Evolutionary conservation across 768 basidiomycete genomes (phyloP), one percentile per base, ranked within the genome.

Genomic region (Fistulinella prunicolor): DNA sequence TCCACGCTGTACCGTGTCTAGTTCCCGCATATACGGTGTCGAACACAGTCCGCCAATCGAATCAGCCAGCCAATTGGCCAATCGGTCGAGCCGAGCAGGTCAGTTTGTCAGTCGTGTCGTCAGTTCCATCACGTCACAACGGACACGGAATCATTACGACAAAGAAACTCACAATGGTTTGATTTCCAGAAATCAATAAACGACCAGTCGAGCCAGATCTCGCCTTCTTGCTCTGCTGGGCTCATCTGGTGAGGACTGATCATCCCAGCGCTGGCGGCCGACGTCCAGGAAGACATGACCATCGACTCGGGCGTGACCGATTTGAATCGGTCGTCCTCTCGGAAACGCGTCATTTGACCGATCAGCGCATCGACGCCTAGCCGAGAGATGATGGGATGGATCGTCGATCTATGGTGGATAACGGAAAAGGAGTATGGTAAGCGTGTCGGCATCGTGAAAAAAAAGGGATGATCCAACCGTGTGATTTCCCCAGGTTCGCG

Each of bases 161-260:
- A 36, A 13, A 36, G 7, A 19, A 36, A 67, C 89, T 63, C 58
- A 95, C 95, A 91, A 62, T 94, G 96, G 62, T 95, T 94, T 38
- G 91, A 94, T 72, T 98, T 98, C 88, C 92, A 94, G 66, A 97
- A 99, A 67, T 99, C 96, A 6, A 96, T 83, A 68, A 98, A 98
- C 0, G 86, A 80, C 92, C 94, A 98, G 66, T 98, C 94, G 62
- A 98, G 89, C 96, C 96, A 98, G 32, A 96, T 77, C 68, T 94
- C 92, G 22, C 82, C 89, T 59, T 89, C 86, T 52, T 82, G 82
- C 43, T 73, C 70, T 17, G 51, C 51, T 23, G 70, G 58, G 4
- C 26, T 32, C 4, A 4, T 50, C 19, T 46, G 48, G 36, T 46
- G 32, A 2, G 41, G 46, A 14, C 17, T 44, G 3, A 29, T n/a